Base-by-base conservation (phyloP, 306 rosid species). In the Urtica urens region DNA sequence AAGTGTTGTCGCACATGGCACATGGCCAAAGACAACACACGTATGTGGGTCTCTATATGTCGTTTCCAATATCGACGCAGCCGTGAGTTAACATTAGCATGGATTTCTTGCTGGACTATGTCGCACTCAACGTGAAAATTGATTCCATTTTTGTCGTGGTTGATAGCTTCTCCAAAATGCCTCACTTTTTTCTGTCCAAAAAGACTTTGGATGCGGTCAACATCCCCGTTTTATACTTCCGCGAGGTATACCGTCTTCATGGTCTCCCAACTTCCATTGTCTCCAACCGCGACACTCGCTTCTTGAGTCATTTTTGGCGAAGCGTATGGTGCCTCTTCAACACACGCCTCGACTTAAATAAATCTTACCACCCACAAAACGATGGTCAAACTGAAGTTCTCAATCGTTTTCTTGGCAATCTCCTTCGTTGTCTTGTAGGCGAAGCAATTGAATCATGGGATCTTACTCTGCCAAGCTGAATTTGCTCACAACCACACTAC, bases 321-420 rank as follows among this genome's bases (percentile, higher is more conserved):
- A 15, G n/a, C 10, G 3, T 34, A 2, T 34, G 39, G 39, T 15
- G n/a, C 8, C 8, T 12, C n/a, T 34, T 34, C 0, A n/a, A 34
- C 39, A 34, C 39, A 3, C 3, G 3, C n/a, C 8, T 34, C 7
- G n/a, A 34, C 7, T 34, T 3, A 10, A 40, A 22, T n/a, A 40
- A 22, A 4, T 5, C 46, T 3, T 15, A 40, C 19, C 46, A 40
- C 19, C 46, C 18, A 18, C 3, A 40, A 40, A 40, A 4, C 46
- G 46, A 40, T n/a, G 46, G 46, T 5, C 46, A 40, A 40, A 40
- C 46, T 3, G 46, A 40, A 16, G 46, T 39, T 10, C 20, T 40
- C 4, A 39, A 39, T 16, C 45, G 45, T n/a, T 7, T 7, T 3
- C 17, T n/a, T 13, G 19, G 46, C 4, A 40, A 40, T n/a, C 14